Percentiles rank a stretch among this genome's conserved stretches.
These are phyloP conservation scores for Fusarium tupiense DNA, from an alignment of 2,329 filamentous ascomycete species.

Conservation along the genomic window DNA sequence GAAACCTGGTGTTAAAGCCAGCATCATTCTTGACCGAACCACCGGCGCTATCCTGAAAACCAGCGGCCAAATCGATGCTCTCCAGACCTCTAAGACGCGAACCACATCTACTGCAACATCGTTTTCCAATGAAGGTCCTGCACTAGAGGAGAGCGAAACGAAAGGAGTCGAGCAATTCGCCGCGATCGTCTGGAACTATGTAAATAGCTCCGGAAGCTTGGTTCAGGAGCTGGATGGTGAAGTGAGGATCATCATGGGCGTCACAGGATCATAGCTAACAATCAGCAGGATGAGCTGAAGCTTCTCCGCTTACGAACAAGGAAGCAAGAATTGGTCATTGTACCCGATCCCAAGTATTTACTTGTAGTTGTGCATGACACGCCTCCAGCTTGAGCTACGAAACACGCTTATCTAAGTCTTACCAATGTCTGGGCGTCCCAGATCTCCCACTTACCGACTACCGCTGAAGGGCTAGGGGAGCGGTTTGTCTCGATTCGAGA, in stretches of 20 bases:
- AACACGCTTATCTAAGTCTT: conserved; percentile 18
- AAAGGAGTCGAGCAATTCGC: conserved; percentile 78
- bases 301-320: conserved; percentile 81
- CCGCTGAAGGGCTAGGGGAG: conserved; percentile 11
- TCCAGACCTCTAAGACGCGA: conserved; percentile 54
- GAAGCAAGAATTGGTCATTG: conserved; percentile 85
- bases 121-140: conserved; percentile 58
- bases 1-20: conserved; percentile 82
- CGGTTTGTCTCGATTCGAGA: conserved; percentile 1
- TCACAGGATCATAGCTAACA: conserved; percentile 36
- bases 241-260: conserved; percentile 51
- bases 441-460: conserved; percentile 18
- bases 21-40: conserved; percentile 76
- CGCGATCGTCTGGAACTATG: conserved; percentile 78
- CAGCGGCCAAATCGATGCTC: conserved; percentile 72
- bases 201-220: conserved; percentile 73
- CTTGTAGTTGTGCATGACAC: conserved; percentile 85
- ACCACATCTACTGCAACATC: conserved; percentile 51
- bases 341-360: conserved; percentile 82
- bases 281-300: conserved; percentile 75
- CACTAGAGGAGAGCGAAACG: conserved; percentile 58
- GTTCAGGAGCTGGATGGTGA: conserved; percentile 79
- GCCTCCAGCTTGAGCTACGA: conserved; percentile 66
- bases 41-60: conserved; percentile 80
- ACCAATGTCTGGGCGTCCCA: conserved; percentile 25